Evolutionary conservation across 192 early-diverging fungal genomes (phyloP), one percentile per base, ranked within the genome.

Genomic region (Thoreauomyces humboldtii): DNA sequence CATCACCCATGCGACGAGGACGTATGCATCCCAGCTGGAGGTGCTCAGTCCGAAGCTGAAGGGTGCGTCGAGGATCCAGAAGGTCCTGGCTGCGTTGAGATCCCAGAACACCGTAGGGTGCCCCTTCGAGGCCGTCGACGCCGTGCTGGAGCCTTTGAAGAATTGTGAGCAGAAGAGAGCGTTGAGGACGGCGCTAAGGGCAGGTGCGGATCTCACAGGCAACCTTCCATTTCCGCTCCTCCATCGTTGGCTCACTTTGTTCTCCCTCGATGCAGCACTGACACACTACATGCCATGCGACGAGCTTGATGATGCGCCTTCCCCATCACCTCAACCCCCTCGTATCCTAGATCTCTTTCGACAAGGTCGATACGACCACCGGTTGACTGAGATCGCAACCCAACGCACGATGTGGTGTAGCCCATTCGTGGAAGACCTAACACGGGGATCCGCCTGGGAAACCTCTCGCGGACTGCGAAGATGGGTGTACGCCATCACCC

Each of bases 401-500:
- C n/a, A 28, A 28, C 50, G 53, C 17, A 35, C 32, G 12, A 58
- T 65, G 21, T 65, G 63, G 63, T 59, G 53, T 37, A 28, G 36
- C 7, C 63, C 63, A 7, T 65, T 57, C 29, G 37, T 65, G 53
- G 63, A 65, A 42, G 63, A 65, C 35, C 36, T 27, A 11, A 27
- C 9, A 12, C 63, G 63, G 21, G 63, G 63, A 0, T 38, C 52
- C 46, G 63, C 53, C 11, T 65, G 63, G 63, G 63, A 65, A 12
- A 11, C 57, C 11, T 32, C 63, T 14, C 50, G 63, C 6, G 12
- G 7, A 28, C 33, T 65, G 14, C 50, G 63, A n/a, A 21, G 17
- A n/a, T 65, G 63, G 63, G 31, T 57, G 15, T 65, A 65, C 24
- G 63, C 53, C 34, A 1, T 58, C 28, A 41, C 57, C 28, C 37